phyloP scores from a whole-genome alignment of 345 rosid species.

The Dipteronia sinensis region DNA sequence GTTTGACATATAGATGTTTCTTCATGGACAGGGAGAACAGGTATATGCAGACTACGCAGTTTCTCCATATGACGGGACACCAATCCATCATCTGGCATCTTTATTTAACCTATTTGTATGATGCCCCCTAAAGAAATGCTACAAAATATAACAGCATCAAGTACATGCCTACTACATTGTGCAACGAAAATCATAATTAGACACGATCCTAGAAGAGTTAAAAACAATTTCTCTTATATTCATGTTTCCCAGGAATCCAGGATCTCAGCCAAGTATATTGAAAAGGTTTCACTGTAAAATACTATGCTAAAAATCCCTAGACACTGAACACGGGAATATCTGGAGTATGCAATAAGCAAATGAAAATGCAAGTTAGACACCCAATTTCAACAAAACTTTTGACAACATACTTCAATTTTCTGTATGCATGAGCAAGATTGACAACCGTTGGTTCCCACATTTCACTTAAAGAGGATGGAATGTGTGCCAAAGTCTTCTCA shows the following conservation, averaged over 20 bases:
- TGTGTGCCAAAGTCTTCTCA: constrained; percentile 80
- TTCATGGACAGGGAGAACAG: not conserved
- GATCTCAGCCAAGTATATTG: not conserved
- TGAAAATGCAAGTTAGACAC: constrained; percentile 16
- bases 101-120: constrained; percentile 3
- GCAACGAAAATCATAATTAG: not conserved
- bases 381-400: not conserved
- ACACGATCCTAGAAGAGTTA: not conserved
- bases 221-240: not conserved
- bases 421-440: constrained; percentile 87
- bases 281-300: not conserved
- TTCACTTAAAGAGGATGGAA: constrained; percentile 72
- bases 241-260: not conserved
- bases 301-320: not conserved
- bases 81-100: not conserved
- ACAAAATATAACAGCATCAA: not conserved
- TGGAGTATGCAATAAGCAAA: constrained; percentile 3
- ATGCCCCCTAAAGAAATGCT: not conserved
- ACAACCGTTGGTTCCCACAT: constrained; percentile 90
- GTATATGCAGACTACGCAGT: not conserved
- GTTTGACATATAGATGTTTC: not conserved
- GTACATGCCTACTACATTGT: no score
- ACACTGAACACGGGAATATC: not conserved
- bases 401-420: constrained; percentile 71
- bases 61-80: not conserved